phyloP scores from a whole-genome alignment of 495 filamentous ascomycete genomes.

The Rusavskia elegans region DNA sequence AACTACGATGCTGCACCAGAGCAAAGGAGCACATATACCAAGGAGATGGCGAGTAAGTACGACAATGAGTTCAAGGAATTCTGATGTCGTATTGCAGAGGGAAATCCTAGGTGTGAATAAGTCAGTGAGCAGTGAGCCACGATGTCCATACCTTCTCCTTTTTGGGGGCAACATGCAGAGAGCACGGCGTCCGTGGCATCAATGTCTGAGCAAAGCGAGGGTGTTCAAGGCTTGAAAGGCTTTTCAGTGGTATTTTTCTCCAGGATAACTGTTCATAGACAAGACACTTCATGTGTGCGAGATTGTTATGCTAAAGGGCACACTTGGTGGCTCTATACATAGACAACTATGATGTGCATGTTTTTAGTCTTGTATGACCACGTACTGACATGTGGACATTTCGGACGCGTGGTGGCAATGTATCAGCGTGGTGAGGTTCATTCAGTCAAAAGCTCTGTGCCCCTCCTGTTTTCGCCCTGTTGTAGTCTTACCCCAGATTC shows the following conservation, averaged over 20 bases:
- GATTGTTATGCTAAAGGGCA: neutral
- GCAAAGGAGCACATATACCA: constrained; percentile 45
- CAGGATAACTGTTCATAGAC: neutral
- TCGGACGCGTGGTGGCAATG: neutral
- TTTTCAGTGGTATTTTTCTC: too few relatives aligned
- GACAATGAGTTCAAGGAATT: constrained; percentile 72
- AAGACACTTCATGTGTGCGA: neutral
- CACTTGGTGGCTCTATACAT: too few relatives aligned
- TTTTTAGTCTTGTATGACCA: too few relatives aligned
- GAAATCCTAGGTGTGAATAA: neutral
- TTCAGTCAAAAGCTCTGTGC: too few relatives aligned
- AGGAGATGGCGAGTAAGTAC: constrained; percentile 58
- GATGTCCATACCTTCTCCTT: neutral
- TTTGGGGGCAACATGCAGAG: neutral
- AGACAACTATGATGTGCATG: too few relatives aligned
- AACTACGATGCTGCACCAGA: constrained; percentile 54
- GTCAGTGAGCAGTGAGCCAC: neutral
- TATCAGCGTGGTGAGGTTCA: too few relatives aligned
- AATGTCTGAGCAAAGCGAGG: too few relatives aligned
- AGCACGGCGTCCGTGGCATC: too few relatives aligned
- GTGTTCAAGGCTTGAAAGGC: too few relatives aligned
- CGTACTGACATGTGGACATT: neutral
- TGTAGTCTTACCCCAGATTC: too few relatives aligned
- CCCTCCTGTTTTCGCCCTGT: too few relatives aligned
- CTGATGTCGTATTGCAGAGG: constrained; percentile 16